phyloP scores from a whole-genome alignment of 2,329 filamentous ascomycete genomes.

The Aureobasidium sp. region DNA sequence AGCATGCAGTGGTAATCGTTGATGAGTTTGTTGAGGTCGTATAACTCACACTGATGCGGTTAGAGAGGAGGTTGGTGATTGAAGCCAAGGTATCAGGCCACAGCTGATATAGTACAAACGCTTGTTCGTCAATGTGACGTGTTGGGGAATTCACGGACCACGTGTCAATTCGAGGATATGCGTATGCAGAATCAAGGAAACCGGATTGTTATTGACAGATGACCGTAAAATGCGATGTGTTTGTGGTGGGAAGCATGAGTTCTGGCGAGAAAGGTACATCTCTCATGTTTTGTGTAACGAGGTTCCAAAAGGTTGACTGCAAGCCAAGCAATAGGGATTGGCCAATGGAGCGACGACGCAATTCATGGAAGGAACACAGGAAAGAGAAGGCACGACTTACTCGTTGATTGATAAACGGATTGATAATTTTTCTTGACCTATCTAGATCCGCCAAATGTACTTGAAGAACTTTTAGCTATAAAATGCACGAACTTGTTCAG shows the following conservation, averaged over 20 bases:
- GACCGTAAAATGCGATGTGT: not conserved
- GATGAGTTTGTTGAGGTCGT: no score
- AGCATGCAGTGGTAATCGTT: no score
- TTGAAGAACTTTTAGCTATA: not conserved
- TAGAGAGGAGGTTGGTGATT: not conserved
- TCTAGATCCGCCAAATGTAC: not conserved
- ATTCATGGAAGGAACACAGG: not conserved
- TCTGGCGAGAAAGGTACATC: not conserved
- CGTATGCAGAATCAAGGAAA: not conserved
- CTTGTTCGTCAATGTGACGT: not conserved
- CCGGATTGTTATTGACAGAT: not conserved
- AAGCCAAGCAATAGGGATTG: not conserved
- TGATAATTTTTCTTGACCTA: not conserved
- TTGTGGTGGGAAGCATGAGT: not conserved
- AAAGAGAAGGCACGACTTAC: not conserved
- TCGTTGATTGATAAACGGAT: not conserved
- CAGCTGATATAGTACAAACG: not conserved
- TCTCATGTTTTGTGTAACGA: not conserved
- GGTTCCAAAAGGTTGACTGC: not conserved
- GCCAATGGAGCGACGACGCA: not conserved
- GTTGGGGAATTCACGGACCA: not conserved
- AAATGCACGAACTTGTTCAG: not conserved
- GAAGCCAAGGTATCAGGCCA: not conserved
- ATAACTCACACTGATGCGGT: not conserved
- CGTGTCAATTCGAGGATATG: not conserved